phyloP scores from a whole-genome alignment of 2,329 filamentous ascomycete species.

The Talaromyces piceae region DNA sequence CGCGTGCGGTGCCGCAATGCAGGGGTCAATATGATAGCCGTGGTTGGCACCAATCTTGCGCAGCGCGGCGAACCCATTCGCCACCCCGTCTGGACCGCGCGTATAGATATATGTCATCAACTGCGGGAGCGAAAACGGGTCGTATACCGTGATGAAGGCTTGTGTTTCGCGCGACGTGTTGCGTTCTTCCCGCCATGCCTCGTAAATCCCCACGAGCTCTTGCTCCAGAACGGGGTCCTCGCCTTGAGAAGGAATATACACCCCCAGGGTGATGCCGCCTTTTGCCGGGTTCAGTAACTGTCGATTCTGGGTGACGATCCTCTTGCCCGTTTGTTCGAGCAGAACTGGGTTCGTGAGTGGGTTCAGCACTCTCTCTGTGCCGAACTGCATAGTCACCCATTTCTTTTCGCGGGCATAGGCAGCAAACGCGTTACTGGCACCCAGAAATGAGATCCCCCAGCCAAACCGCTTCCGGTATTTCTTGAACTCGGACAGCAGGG shows the following conservation, averaged over 20 bases:
- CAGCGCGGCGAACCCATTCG: constrained; percentile 34
- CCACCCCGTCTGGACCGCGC: constrained; percentile 18
- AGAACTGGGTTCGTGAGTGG: constrained; percentile 34
- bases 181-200: constrained; percentile 30
- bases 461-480: constrained; percentile 23
- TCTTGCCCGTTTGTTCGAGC: constrained; percentile 27
- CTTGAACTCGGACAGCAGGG: constrained; percentile 29
- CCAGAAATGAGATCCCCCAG: constrained; percentile 31
- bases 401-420: constrained; percentile 20
- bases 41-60: constrained; percentile 28
- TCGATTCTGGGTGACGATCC: constrained; percentile 29
- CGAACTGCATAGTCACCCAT: constrained; percentile 34
- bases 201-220: constrained; percentile 29
- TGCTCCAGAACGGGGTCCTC: constrained; percentile 24
- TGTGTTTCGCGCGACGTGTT: constrained; percentile 25
- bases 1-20: constrained; percentile 26
- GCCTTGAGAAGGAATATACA: constrained; percentile 28
- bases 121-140: constrained; percentile 30
- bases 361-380: constrained; percentile 34
- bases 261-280: constrained; percentile 25
- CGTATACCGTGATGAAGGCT: constrained; percentile 36
- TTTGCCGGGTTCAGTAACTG: constrained; percentile 30
- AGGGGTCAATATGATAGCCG: constrained; percentile 39
- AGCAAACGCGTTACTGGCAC: constrained; percentile 28
- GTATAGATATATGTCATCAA: constrained; percentile 38